Evolutionary conservation across 257 asterid species (phyloP).

Genomic region (Solanum ossicruentum): DNA sequence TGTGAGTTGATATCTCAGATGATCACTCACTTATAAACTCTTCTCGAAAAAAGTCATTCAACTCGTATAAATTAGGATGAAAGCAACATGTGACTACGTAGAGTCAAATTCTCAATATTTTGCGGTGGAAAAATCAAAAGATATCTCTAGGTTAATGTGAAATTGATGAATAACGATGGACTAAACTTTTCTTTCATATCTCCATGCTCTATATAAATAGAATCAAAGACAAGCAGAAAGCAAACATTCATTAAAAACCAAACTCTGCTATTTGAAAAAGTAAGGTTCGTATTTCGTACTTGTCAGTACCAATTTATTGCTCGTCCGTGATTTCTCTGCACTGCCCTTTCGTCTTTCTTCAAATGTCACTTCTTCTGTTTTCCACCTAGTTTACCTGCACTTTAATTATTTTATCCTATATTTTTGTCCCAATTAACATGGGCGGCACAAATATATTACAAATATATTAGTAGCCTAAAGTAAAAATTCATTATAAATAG

Average conservation of each 20-base stretch:
- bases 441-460: too few species aligned
- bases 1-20: too few species aligned
- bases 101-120: too few species aligned
- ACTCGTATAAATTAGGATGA: too few species aligned
- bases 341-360: neutral
- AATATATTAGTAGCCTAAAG: too few species aligned
- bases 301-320: neutral
- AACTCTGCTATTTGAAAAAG: neutral
- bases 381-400: neutral
- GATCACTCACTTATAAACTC: too few species aligned
- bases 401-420: neutral
- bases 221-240: conserved; percentile 14
- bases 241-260: conserved; percentile 17
- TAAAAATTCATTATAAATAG: too few species aligned
- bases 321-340: conserved; percentile 16
- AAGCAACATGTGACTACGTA: too few species aligned
- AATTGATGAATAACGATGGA: neutral
- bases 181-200: neutral
- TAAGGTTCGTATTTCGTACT: conserved; percentile 12
- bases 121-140: neutral
- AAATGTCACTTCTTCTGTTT: neutral
- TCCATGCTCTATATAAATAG: neutral
- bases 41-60: too few species aligned
- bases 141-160: neutral
- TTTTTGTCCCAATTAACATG: too few species aligned